Conservation (phyloP, 2,329 filamentous ascomycete genomes). For the Aspergillus caelatus region DNA sequence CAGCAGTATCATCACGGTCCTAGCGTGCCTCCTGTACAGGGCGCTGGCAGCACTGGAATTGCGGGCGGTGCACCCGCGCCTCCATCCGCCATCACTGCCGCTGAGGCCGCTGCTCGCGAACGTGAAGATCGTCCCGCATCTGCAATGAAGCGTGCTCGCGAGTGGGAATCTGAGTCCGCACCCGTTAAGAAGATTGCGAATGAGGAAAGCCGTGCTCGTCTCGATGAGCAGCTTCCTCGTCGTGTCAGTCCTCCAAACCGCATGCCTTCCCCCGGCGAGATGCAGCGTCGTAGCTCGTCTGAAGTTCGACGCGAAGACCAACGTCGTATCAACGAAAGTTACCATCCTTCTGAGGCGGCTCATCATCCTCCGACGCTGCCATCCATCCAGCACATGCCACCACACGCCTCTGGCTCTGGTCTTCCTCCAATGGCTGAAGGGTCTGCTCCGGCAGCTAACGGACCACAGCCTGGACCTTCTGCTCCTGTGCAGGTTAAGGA, state of each 20-base stretch:
- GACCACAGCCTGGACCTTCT: conserved; percentile 42
- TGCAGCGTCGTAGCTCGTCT: conserved; percentile 76
- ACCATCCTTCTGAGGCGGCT: conserved; percentile 90
- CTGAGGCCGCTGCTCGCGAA: conserved; percentile 68
- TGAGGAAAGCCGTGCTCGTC: conserved; percentile 81
- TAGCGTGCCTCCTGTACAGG: conserved; percentile 55
- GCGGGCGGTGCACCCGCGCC: conserved; percentile 70
- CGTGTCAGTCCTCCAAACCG: conserved; percentile 63
- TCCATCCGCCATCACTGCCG: conserved; percentile 66
- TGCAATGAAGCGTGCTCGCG: conserved; percentile 79
- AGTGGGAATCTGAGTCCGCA: conserved; percentile 84
- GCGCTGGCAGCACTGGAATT: conserved; percentile 55
- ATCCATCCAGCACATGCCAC: conserved; percentile 51
- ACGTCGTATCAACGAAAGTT: conserved; percentile 74
- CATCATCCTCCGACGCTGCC: conserved; percentile 73
- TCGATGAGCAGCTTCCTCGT: conserved; percentile 82
- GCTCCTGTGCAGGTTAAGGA: conserved; percentile 60
- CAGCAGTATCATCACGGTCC: conserved; percentile 78
- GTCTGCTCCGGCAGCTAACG: conserved; percentile 43
- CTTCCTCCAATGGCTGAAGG: conserved; percentile 59
- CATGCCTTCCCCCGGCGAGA: conserved; percentile 67
- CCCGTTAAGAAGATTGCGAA: conserved; percentile 79
- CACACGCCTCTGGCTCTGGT: conserved; percentile 55
- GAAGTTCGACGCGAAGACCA: conserved; percentile 69
- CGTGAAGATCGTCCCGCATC: conserved; percentile 76